These are phyloP conservation scores for Ogataea allantospora DNA, from an alignment of 805 yeast species.

Conservation along the genomic window DNA sequence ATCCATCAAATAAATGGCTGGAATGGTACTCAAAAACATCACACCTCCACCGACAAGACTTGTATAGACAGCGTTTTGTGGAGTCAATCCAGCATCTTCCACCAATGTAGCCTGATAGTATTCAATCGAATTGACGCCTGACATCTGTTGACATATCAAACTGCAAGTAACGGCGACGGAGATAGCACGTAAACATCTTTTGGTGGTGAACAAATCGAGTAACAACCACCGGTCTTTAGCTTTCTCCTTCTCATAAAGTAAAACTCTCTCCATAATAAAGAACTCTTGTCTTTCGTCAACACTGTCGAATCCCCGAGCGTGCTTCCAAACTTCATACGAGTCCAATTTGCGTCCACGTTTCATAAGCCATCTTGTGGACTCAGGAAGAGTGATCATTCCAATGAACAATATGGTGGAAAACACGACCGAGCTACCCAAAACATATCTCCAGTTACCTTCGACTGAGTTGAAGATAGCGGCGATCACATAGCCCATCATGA, in stretches of 20 bases:
- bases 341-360: slow-evolving; percentile 40
- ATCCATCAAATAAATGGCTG: slow-evolving; percentile 60
- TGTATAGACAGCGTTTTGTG: slow-evolving; percentile 56
- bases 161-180: slow-evolving; percentile 48
- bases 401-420: slow-evolving; percentile 50
- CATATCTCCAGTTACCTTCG: slow-evolving; percentile 58
- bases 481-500: slow-evolving; percentile 57
- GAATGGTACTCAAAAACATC: slow-evolving; percentile 53
- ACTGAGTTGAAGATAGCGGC: slow-evolving; percentile 59
- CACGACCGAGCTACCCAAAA: slow-evolving; percentile 60
- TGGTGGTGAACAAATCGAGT: slow-evolving; percentile 41
- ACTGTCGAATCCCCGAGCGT: slow-evolving; percentile 46
- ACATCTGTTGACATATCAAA: slow-evolving; percentile 58
- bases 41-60: slow-evolving; percentile 67
- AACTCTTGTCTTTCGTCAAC: slow-evolving; percentile 42
- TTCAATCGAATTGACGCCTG: slow-evolving; percentile 64
- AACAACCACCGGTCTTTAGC: slow-evolving; percentile 41
- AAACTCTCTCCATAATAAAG: slow-evolving; percentile 38
- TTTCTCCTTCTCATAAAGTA: slow-evolving; percentile 19
- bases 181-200: slow-evolving; percentile 54
- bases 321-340: slow-evolving; percentile 52
- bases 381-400: slow-evolving; percentile 55
- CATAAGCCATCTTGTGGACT: slow-evolving; percentile 57
- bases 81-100: slow-evolving; percentile 49
- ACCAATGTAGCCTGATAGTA: slow-evolving; percentile 59